Evolutionary conservation across 139 green algal genomes (phyloP), one percentile per base, ranked within the genome.

Genomic region (Ettlia oleoabundans): DNA sequence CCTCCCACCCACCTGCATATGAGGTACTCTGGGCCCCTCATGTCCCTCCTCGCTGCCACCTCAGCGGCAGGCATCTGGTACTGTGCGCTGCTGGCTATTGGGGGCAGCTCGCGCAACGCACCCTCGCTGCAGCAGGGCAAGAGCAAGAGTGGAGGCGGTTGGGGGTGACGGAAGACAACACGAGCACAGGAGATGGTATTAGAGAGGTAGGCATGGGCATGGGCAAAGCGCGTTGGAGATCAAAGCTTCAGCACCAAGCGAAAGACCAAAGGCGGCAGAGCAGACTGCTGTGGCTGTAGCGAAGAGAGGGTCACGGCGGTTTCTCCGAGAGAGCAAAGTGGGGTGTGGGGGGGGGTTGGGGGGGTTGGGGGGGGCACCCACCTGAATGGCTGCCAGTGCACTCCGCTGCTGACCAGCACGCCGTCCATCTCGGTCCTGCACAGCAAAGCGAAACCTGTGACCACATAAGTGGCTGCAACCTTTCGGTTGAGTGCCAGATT

Each of bases 301-400:
- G n/a, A n/a, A n/a, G n/a, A n/a, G n/a, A n/a, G n/a, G n/a, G n/a
- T n/a, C n/a, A n/a, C n/a, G n/a, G n/a, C n/a, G n/a, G n/a, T n/a
- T n/a, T n/a, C n/a, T n/a, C n/a, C n/a, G n/a, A n/a, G n/a, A n/a
- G n/a, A n/a, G n/a, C n/a, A n/a, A n/a, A n/a, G n/a, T n/a, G n/a
- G n/a, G n/a, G n/a, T n/a, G n/a, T n/a, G n/a, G n/a, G n/a, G n/a
- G n/a, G n/a, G n/a, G n/a, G n/a, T n/a, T n/a, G n/a, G n/a, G n/a
- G n/a, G n/a, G n/a, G n/a, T n/a, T n/a, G n/a, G n/a, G n/a, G n/a
- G n/a, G n/a, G n/a, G n/a, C n/a, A n/a, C 68, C 68, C 73, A 80
- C 87, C 61, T 77, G 89, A 95, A 95, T 5, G 89, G 90, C 87
- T 92, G 86, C 83, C 86, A 84, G 15, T 73, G 58, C 33, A 94